Percentiles rank a stretch among this genome's conserved stretches.
Evolutionary conservation across 176 grass and related monocot species (phyloP).

Genomic region (Paspalum vaginatum): DNA sequence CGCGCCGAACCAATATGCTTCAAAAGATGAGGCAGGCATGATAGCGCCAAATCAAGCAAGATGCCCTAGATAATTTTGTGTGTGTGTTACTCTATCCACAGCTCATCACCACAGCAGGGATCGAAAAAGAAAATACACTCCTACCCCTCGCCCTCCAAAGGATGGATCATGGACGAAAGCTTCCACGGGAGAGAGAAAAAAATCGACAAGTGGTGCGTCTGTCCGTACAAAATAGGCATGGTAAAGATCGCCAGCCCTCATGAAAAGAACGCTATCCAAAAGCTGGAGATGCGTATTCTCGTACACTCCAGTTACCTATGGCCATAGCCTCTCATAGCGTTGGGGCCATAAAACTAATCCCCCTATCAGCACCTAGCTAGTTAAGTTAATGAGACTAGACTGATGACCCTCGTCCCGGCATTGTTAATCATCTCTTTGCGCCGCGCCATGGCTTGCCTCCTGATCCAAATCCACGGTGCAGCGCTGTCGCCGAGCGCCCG

Average conservation of each 20-base stretch:
- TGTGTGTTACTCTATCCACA: neutral
- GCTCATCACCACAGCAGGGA: neutral
- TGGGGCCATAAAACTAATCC: neutral
- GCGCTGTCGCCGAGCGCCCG: conserved; percentile 17
- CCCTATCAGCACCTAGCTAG: conserved; percentile 22
- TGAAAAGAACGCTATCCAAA: conserved; percentile 53
- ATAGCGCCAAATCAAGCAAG: conserved; percentile 26
- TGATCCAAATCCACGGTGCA: conserved; percentile 22
- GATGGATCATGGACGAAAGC: neutral
- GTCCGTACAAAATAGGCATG: conserved; percentile 30
- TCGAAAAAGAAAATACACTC: neutral
- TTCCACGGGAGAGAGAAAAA: neutral
- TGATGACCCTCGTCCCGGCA: neutral
- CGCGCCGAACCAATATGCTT: conserved; percentile 36
- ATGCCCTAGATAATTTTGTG: conserved; percentile 1
- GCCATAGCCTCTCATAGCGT: neutral
- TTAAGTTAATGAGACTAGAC: neutral
- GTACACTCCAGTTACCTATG: conserved; percentile 43
- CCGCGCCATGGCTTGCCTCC: neutral
- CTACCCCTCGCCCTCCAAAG: neutral
- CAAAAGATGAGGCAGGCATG: conserved; percentile 40
- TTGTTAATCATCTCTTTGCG: neutral
- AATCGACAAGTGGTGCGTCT: conserved; percentile 22
- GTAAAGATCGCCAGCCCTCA: conserved; percentile 26
- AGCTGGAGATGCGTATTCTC: conserved; percentile 65